Conservation (phyloP, 345 rosid genomes). For the Rhodamnia argentea region DNA sequence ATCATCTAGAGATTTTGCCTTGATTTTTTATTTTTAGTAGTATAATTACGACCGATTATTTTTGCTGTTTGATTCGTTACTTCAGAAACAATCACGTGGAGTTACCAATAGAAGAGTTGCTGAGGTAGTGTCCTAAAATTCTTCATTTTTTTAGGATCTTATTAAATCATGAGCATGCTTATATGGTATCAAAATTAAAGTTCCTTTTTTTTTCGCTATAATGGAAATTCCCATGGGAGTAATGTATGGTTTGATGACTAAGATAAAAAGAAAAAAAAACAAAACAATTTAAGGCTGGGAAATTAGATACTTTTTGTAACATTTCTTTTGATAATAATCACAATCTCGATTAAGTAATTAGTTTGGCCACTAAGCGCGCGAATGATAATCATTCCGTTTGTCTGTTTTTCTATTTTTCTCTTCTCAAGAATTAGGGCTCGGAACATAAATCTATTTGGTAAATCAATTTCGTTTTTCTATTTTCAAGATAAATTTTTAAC, state of each 20-base stretch:
- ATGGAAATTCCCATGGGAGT: not conserved
- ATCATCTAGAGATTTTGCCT: no score
- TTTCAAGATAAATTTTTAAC: no score
- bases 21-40: no score
- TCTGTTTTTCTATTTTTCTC: no score
- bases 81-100: no score
- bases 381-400: no score
- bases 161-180: not conserved
- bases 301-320: not conserved
- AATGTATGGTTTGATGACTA: not conserved
- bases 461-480: no score
- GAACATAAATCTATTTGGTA: no score
- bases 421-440: no score
- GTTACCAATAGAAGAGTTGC: not conserved
- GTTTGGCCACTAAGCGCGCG: not conserved
- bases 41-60: no score
- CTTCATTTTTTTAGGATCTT: not conserved
- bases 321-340: not conserved
- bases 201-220: not conserved
- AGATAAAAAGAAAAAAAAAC: no score
- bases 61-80: no score
- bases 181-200: not conserved
- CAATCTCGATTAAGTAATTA: not conserved
- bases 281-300: not conserved
- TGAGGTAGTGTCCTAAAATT: not conserved